Percentiles rank a stretch among this genome's conserved stretches.
Conservation (phyloP, 345 rosid genomes). For the Pugionium cornutum region DNA sequence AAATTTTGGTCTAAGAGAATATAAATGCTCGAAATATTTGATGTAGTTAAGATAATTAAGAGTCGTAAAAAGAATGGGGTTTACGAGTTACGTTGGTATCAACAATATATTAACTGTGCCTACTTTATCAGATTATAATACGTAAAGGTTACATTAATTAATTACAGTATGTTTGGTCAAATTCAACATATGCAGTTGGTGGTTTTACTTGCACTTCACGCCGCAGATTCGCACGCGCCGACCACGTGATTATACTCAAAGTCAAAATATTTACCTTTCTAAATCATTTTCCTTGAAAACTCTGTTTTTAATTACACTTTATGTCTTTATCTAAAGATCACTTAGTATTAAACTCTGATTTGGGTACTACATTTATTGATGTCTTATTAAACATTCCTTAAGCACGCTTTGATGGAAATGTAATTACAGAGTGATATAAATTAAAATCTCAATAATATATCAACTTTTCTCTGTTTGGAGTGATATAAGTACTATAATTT, state of each 20-base stretch:
- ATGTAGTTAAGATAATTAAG: too few species aligned
- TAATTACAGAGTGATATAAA: constrained; percentile 16
- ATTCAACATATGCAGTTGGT: constrained; percentile 13
- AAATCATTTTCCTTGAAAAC: constrained; percentile 4
- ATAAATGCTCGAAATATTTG: too few species aligned
- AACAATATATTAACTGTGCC: too few species aligned
- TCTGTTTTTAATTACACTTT: not conserved
- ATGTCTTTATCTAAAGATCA: constrained; percentile 17
- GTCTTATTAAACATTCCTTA: not conserved
- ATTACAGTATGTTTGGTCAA: too few species aligned
- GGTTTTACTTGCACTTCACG: constrained; percentile 37
- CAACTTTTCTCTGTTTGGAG: constrained; percentile 28
- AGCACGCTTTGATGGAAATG: constrained; percentile 36
- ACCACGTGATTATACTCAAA: constrained; percentile 27
- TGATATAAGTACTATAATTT: not conserved
- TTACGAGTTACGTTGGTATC: too few species aligned
- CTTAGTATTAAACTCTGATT: constrained; percentile 35
- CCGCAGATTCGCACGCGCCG: constrained; percentile 27
- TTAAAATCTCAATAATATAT: constrained; percentile 19
- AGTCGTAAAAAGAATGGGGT: too few species aligned
- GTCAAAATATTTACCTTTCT: constrained; percentile 8
- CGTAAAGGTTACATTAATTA: too few species aligned
- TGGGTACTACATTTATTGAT: constrained; percentile 20
- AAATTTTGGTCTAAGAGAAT: too few species aligned
- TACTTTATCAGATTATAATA: too few species aligned